Conservation (phyloP, 2,329 filamentous ascomycete species). For the Alternaria hordeiaustralica region DNA sequence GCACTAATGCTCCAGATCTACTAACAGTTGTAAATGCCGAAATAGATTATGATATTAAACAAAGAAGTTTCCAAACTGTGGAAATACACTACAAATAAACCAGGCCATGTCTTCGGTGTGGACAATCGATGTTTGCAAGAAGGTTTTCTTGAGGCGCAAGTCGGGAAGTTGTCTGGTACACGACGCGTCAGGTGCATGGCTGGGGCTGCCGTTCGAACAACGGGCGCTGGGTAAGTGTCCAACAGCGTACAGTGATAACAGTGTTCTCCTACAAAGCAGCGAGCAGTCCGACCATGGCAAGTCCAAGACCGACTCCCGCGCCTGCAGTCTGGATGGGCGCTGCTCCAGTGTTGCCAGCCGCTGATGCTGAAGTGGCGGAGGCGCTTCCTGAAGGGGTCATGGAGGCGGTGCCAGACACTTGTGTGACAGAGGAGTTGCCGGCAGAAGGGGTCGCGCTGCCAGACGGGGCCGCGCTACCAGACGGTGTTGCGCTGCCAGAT, state of each 20-base stretch:
- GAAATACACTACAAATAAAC: not conserved
- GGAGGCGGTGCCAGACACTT: not conserved
- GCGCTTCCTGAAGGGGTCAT: not conserved
- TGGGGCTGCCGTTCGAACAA: not conserved
- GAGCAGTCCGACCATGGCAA: not conserved
- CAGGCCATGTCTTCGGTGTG: not conserved
- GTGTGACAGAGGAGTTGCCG: not conserved
- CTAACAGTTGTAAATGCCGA: not conserved
- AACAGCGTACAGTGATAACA: not conserved
- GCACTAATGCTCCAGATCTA: not conserved
- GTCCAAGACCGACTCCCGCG: not conserved
- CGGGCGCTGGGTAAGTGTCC: not conserved
- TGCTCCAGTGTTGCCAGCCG: not conserved
- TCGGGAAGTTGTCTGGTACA: not conserved
- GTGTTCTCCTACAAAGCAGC: not conserved
- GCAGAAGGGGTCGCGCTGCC: not conserved
- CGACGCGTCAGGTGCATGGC: not conserved
- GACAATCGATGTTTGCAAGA: not conserved
- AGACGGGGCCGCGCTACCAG: not conserved
- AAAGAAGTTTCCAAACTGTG: not conserved
- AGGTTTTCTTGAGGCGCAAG: not conserved
- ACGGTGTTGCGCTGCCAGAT: not conserved
- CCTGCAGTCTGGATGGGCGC: not conserved
- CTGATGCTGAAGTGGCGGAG: not conserved
- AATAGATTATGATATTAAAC: not conserved